These are phyloP conservation scores for Quercus phellos DNA, from an alignment of 331 rosid species.

Conservation along the genomic window DNA sequence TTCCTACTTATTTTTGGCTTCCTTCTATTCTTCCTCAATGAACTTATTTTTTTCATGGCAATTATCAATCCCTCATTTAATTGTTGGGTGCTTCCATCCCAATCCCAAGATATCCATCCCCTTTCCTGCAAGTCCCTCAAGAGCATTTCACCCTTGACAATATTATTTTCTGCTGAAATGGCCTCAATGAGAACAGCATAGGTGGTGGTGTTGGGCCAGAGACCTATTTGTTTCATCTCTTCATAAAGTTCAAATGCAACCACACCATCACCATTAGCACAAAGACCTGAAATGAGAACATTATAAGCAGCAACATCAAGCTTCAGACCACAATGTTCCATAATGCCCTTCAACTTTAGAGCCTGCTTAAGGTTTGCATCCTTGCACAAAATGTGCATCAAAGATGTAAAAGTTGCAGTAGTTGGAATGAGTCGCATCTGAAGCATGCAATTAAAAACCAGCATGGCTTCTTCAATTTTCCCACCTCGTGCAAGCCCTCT, in stretches of 20 bases:
- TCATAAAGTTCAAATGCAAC: slow-evolving; percentile 63
- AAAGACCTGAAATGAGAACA: slow-evolving; percentile 69
- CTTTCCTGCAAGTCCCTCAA: slow-evolving; percentile 50
- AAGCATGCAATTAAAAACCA: slow-evolving; percentile 50
- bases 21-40: slow-evolving; percentile 21
- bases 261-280: slow-evolving; percentile 50
- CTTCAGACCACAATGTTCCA: slow-evolving; percentile 51
- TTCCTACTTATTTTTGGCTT: background rate
- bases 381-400: slow-evolving; percentile 58
- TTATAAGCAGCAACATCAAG: slow-evolving; percentile 57
- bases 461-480: slow-evolving; percentile 51
- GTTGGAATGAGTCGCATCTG: slow-evolving; percentile 49
- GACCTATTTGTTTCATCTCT: slow-evolving; percentile 56
- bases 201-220: slow-evolving; percentile 55
- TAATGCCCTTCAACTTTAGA: slow-evolving; percentile 42
- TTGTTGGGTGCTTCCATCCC: slow-evolving; percentile 24
- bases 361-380: slow-evolving; percentile 54
- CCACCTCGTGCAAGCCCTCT: slow-evolving; percentile 64
- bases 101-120: slow-evolving; percentile 41
- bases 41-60: slow-evolving; percentile 36
- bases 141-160: slow-evolving; percentile 37
- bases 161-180: slow-evolving; percentile 29
- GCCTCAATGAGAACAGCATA: slow-evolving; percentile 48
- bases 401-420: slow-evolving; percentile 64
- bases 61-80: slow-evolving; percentile 31